These are phyloP conservation scores for Setaria viridis DNA, from an alignment of 202 grass and related monocot species.

Conservation along the genomic window DNA sequence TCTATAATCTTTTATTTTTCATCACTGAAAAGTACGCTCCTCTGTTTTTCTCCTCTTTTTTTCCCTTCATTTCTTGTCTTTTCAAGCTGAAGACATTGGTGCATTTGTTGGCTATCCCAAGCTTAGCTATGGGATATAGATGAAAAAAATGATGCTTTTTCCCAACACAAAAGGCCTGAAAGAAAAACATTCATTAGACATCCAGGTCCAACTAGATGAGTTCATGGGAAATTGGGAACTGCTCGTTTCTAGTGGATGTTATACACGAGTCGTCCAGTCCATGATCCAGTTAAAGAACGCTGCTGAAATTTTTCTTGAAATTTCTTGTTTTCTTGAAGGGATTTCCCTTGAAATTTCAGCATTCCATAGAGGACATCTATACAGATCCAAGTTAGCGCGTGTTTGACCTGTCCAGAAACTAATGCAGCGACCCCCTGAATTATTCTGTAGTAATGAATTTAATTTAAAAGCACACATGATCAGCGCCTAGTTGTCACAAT, in stretches of 20 bases:
- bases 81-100: too few relatives aligned
- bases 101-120: too few relatives aligned
- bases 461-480: background rate
- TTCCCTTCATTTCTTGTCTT: too few relatives aligned
- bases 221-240: too few relatives aligned
- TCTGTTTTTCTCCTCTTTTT: background rate
- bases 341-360: background rate
- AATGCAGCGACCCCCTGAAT: background rate
- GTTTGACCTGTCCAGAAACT: background rate
- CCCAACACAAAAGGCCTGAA: too few relatives aligned
- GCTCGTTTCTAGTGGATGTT: too few relatives aligned
- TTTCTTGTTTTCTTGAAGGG: too few relatives aligned
- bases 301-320: too few relatives aligned
- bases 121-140: too few relatives aligned
- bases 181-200: too few relatives aligned
- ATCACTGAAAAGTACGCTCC: background rate
- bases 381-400: background rate
- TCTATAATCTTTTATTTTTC: background rate
- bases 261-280: background rate
- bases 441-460: background rate
- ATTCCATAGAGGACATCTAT: background rate
- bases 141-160: too few relatives aligned
- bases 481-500: background rate
- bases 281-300: background rate
- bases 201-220: too few relatives aligned